phyloP scores from a whole-genome alignment of 1,284 basidiomycete genomes.

The Moniliophthora roreri region DNA sequence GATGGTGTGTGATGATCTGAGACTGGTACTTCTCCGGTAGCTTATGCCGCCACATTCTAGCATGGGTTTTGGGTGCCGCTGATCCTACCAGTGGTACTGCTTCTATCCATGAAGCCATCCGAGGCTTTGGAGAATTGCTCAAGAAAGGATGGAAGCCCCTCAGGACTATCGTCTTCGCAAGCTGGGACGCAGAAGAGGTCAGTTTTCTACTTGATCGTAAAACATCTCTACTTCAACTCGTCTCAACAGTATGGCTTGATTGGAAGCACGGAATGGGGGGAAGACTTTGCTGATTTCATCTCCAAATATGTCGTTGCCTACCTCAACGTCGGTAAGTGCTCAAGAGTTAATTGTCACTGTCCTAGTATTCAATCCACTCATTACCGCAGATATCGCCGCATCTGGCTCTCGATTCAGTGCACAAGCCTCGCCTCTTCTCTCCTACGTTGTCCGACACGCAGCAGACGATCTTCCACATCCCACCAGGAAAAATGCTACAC shows the following conservation, averaged over 20 bases:
- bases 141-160: conserved; percentile 86
- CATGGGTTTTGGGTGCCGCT: conserved; percentile 71
- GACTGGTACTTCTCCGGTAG: not conserved
- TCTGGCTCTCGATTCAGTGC: conserved; percentile 64
- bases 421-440: conserved; percentile 73
- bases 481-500: conserved; percentile 45
- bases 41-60: conserved; percentile 17
- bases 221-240: not conserved
- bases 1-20: conserved; percentile 9
- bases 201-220: conserved; percentile 5
- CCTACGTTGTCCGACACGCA: conserved; percentile 66
- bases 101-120: conserved; percentile 81
- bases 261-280: conserved; percentile 87
- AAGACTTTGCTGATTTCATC: conserved; percentile 87
- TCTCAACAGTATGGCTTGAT: conserved; percentile 74
- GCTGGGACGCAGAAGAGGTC: conserved; percentile 93
- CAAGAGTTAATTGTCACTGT: too few relatives aligned
- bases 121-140: conserved; percentile 77
- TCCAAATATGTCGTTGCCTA: conserved; percentile 81
- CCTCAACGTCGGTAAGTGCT: conserved; percentile 60
- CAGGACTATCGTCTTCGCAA: conserved; percentile 85
- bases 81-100: conserved; percentile 91
- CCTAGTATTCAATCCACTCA: too few relatives aligned
- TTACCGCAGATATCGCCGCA: conserved; percentile 55
- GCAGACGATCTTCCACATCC: conserved; percentile 74